Conservation (phyloP, 148 eudicot genomes). For the Vaccinium corymbosum region DNA sequence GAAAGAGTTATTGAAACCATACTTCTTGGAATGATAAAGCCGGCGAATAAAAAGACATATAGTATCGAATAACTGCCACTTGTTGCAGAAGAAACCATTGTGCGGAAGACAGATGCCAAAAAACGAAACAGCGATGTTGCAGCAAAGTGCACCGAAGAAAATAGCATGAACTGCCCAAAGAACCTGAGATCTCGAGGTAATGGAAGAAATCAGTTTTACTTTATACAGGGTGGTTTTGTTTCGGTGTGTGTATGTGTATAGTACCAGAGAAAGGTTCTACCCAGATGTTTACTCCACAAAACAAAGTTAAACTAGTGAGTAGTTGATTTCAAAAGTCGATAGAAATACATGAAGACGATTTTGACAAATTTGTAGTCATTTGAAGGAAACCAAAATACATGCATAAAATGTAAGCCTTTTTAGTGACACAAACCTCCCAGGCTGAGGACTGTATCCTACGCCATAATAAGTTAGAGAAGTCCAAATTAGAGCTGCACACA, state of each 20-base stretch:
- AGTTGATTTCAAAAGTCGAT: background rate
- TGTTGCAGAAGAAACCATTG: conserved; percentile 39
- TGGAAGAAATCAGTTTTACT: background rate
- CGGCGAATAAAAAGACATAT: conserved; percentile 47
- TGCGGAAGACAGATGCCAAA: conserved; percentile 58
- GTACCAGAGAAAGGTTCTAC: background rate
- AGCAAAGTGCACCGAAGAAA: conserved; percentile 50
- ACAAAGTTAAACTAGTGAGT: background rate
- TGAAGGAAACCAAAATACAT: background rate
- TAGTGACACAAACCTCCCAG: conserved; percentile 50
- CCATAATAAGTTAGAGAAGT: conserved; percentile 68
- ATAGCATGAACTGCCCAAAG: conserved; percentile 55
- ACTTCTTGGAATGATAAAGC: conserved; percentile 68
- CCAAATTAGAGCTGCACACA: conserved; percentile 55
- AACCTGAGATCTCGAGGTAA: conserved; percentile 37
- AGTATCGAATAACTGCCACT: conserved; percentile 42
- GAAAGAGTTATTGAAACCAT: conserved; percentile 18
- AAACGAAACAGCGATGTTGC: conserved; percentile 67
- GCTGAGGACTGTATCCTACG: conserved; percentile 71
- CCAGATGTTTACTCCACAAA: background rate
- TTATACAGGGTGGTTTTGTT: background rate
- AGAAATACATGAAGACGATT: background rate
- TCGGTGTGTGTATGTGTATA: background rate
- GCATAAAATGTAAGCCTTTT: background rate
- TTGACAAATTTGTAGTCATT: background rate